These are phyloP conservation scores for Mycena galericulata DNA, from an alignment of 768 basidiomycete genomes.

Conservation along the genomic window DNA sequence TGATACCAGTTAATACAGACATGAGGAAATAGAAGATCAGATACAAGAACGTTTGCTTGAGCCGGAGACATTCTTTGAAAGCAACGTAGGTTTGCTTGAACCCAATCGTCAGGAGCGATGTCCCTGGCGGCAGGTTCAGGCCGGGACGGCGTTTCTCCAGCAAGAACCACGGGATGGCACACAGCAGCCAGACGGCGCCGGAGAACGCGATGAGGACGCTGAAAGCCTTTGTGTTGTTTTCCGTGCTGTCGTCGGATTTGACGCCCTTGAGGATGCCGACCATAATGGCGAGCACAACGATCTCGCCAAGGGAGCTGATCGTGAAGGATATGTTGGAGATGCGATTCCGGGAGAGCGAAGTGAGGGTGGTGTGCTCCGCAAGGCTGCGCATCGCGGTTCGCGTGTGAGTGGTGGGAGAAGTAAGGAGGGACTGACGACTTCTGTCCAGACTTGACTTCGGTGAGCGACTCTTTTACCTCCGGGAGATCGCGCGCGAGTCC, in stretches of 20 bases:
- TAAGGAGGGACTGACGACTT: slow-evolving; percentile 57
- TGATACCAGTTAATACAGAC: slow-evolving; percentile 54
- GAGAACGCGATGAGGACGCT: slow-evolving; percentile 84
- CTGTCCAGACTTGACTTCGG: slow-evolving; percentile 50
- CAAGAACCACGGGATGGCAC: slow-evolving; percentile 81
- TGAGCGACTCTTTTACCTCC: slow-evolving; percentile 68
- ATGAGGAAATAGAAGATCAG: slow-evolving; percentile 83
- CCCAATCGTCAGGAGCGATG: slow-evolving; percentile 70
- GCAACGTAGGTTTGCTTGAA: slow-evolving; percentile 76
- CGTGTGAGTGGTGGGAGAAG: background rate
- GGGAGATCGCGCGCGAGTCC: slow-evolving; percentile 78
- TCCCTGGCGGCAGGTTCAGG: slow-evolving; percentile 66
- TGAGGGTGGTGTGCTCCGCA: slow-evolving; percentile 64
- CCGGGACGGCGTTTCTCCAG: slow-evolving; percentile 77
- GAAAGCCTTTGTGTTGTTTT: slow-evolving; percentile 82
- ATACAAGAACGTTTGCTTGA: slow-evolving; percentile 82
- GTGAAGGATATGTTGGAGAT: slow-evolving; percentile 83
- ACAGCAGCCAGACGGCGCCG: slow-evolving; percentile 79
- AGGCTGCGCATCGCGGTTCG: slow-evolving; percentile 41
- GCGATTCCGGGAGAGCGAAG: slow-evolving; percentile 77
- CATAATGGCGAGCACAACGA: slow-evolving; percentile 77
- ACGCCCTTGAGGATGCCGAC: slow-evolving; percentile 80
- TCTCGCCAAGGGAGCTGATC: slow-evolving; percentile 76
- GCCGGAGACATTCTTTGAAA: slow-evolving; percentile 69
- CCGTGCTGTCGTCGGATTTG: slow-evolving; percentile 67